phyloP scores from a whole-genome alignment of 108 stramenopile genomes.

The Discostella stelligeroides region DNA sequence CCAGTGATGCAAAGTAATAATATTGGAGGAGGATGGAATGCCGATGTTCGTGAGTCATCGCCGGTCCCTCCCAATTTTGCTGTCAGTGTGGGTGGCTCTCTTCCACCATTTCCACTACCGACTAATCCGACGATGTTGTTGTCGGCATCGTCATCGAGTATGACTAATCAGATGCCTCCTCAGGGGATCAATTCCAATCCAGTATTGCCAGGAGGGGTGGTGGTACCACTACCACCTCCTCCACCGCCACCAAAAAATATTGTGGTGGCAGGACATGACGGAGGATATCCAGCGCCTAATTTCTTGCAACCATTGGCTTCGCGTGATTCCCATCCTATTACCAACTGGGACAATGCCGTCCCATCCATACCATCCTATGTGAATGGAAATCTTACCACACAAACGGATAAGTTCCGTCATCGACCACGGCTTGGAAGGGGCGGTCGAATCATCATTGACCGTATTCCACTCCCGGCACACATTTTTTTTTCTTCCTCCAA shows the following conservation, averaged over 20 bases:
- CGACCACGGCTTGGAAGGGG: conserved; percentile 87
- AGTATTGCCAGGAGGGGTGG: too few relatives aligned
- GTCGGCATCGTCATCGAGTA: conserved; percentile 7
- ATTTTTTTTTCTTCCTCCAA: not conserved
- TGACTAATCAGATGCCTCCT: not conserved
- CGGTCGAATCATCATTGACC: conserved; percentile 82
- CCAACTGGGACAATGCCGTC: conserved; percentile 63
- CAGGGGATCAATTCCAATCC: too few relatives aligned
- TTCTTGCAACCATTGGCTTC: conserved; percentile 75
- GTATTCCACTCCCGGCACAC: conserved; percentile 61
- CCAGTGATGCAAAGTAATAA: not conserved
- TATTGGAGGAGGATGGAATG: not conserved
- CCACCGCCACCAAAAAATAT: conserved; percentile 19
- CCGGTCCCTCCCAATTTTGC: conserved; percentile 16
- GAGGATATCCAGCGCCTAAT: conserved; percentile 75
- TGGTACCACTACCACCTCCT: conserved; percentile 1
- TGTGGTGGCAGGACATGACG: conserved; percentile 75
- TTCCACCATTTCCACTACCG: not conserved
- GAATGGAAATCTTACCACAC: conserved; percentile 48
- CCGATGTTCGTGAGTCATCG: conserved; percentile 12
- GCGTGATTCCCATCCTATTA: conserved; percentile 56
- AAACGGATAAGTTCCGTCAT: conserved; percentile 57
- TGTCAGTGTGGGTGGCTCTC: not conserved
- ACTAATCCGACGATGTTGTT: not conserved
- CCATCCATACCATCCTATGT: conserved; percentile 74